These are phyloP conservation scores for Chlorella sp. DNA, from an alignment of 139 green algal species.

Conservation along the genomic window DNA sequence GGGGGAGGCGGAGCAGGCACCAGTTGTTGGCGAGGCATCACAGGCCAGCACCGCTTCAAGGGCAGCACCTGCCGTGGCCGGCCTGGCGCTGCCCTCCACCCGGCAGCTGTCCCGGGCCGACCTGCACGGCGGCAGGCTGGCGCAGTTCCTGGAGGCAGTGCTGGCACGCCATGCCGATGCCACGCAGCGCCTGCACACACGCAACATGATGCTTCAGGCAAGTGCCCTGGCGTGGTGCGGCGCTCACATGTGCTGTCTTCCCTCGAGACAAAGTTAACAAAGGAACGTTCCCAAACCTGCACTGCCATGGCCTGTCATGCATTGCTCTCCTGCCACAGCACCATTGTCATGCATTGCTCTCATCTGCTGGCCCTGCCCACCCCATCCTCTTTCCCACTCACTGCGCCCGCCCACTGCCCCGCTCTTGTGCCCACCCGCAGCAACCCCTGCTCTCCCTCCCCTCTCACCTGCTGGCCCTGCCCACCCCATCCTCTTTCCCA, in stretches of 20 bases:
- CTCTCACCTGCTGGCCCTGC: too few relatives aligned
- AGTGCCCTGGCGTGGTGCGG: not conserved
- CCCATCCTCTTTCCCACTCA: not conserved
- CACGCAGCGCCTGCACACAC: constrained; percentile 80
- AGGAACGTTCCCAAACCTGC: too few relatives aligned
- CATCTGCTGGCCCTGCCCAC: too few relatives aligned
- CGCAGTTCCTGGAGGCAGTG: constrained; percentile 77
- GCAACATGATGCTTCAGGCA: constrained; percentile 74
- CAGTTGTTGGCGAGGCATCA: not conserved
- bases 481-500: not conserved
- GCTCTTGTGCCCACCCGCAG: too few relatives aligned
- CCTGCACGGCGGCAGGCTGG: constrained; percentile 66
- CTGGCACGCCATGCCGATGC: constrained; percentile 71
- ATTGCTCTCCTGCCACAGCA: too few relatives aligned
- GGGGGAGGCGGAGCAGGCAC: not conserved
- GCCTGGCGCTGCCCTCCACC: not conserved
- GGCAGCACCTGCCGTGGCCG: not conserved
- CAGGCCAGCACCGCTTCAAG: not conserved
- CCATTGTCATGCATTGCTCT: not conserved
- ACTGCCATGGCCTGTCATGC: too few relatives aligned
- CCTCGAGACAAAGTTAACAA: not conserved
- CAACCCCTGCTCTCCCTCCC: not conserved
- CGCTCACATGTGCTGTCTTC: not conserved
- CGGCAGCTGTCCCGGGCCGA: not conserved
- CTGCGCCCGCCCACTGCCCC: too few relatives aligned